Evolutionary conservation across 306 rosid genomes (phyloP).

Genomic region (Coriaria nepalensis): DNA sequence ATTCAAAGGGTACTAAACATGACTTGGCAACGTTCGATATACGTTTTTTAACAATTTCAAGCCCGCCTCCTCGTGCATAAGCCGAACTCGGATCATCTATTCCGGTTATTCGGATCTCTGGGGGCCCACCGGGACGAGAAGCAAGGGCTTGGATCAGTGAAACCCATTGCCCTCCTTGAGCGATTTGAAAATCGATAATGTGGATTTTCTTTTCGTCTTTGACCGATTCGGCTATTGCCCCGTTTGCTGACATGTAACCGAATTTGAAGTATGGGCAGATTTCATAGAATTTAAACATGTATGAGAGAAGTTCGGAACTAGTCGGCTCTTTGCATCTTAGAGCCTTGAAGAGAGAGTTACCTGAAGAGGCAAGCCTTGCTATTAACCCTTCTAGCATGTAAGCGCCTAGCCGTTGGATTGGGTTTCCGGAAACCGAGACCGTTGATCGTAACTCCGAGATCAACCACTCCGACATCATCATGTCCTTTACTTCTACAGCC

Average conservation of each 20-base stretch:
- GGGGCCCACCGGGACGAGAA: conserved; percentile 62
- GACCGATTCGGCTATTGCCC: conserved; percentile 78
- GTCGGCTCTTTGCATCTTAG: conserved; percentile 78
- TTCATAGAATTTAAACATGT: conserved; percentile 74
- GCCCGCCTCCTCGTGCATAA: conserved; percentile 74
- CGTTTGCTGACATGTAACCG: conserved; percentile 85
- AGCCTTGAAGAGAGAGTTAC: conserved; percentile 63
- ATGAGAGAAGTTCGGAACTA: conserved; percentile 50
- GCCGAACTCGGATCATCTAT: conserved; percentile 65
- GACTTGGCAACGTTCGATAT: conserved; percentile 46
- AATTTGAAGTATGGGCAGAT: conserved; percentile 76
- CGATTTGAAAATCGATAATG: conserved; percentile 80
- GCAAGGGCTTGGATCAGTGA: conserved; percentile 69
- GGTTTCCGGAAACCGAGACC: conserved; percentile 74
- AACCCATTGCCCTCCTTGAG: conserved; percentile 81
- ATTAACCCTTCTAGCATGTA: conserved; percentile 79
- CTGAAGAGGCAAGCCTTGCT: conserved; percentile 71
- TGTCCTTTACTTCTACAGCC: conserved; percentile 44
- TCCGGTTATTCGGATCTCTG: conserved; percentile 56
- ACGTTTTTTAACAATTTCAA: conserved; percentile 48
- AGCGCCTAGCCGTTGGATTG: conserved; percentile 74
- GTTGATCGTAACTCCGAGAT: conserved; percentile 46
- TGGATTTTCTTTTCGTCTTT: conserved; percentile 56
- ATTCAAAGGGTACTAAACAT: conserved; percentile 56
- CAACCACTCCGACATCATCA: conserved; percentile 50